A percentile compares a stretch with the other conserved stretches of the same genome.
Evolutionary conservation across 192 early-diverging fungal species (phyloP).

Genomic region (Podila clonocystis): DNA sequence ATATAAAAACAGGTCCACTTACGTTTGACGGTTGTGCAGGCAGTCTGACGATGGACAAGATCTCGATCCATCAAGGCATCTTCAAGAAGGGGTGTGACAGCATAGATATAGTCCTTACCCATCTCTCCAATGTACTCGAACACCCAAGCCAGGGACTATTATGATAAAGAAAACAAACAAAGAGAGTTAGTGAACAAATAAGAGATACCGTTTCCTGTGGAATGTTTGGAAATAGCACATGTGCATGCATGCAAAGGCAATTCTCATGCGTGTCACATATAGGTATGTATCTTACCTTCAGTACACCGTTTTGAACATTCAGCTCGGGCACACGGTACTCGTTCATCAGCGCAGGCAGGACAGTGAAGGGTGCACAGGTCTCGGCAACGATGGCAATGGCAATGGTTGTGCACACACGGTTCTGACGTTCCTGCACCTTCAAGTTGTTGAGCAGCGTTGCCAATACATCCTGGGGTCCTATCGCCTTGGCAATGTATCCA

Average conservation of each 20-base stretch:
- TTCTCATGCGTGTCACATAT: not conserved
- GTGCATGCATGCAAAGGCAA: not conserved
- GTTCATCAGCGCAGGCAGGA: slow-evolving; percentile 98
- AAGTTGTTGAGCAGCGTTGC: slow-evolving; percentile 98
- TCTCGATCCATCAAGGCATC: slow-evolving; percentile 98
- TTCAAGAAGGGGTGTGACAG: slow-evolving; percentile 93
- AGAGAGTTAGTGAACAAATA: not conserved
- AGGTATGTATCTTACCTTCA: slow-evolving; percentile 66
- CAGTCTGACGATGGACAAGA: slow-evolving; percentile 97
- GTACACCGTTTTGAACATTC: slow-evolving; percentile 99
- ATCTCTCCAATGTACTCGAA: slow-evolving; percentile 99
- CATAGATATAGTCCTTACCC: slow-evolving; percentile 98
- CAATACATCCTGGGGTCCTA: slow-evolving; percentile 98
- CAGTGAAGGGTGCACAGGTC: slow-evolving; percentile 97
- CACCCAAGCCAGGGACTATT: slow-evolving; percentile 84
- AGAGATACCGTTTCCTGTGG: too few relatives aligned
- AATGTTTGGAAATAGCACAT: too few relatives aligned
- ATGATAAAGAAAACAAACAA: not conserved
- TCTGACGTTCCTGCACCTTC: slow-evolving; percentile 99
- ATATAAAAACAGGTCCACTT: not conserved
- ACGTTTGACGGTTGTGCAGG: slow-evolving; percentile 93
- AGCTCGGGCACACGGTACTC: slow-evolving; percentile 99
- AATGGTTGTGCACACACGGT: slow-evolving; percentile 98
- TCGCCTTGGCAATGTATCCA: slow-evolving; percentile 99
- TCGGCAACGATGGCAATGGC: slow-evolving; percentile 92